Percentiles rank a stretch among this genome's conserved stretches.
phyloP scores from a whole-genome alignment of 2,329 filamentous ascomycete genomes.

The Ophiostoma sp. region DNA sequence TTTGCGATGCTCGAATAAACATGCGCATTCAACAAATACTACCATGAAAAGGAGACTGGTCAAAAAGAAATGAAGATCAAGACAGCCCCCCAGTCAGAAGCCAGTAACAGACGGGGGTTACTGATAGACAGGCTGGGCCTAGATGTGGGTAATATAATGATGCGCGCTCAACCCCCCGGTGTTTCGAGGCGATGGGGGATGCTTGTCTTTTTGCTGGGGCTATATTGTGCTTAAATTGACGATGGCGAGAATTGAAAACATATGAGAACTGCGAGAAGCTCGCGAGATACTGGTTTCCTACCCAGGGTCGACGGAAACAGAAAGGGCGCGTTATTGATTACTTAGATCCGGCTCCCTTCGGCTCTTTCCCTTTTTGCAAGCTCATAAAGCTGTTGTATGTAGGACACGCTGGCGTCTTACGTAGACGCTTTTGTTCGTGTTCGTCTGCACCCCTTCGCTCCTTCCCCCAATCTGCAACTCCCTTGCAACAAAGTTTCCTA shows the following conservation, averaged over 20 bases:
- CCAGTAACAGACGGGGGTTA: not conserved
- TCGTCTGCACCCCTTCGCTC: constrained; percentile 8
- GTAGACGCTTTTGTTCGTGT: constrained; percentile 11
- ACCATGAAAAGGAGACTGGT: constrained; percentile 8
- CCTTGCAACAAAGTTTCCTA: constrained; percentile 3
- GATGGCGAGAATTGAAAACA: not conserved
- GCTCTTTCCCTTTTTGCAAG: not conserved
- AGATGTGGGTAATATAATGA: constrained; percentile 21
- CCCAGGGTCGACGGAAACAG: not conserved
- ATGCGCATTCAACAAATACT: not conserved
- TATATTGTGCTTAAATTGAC: not conserved
- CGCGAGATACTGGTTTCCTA: not conserved
- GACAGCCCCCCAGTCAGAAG: not conserved
- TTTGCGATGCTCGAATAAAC: not conserved
- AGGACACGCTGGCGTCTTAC: not conserved
- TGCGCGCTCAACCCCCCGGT: constrained; percentile 18
- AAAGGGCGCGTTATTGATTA: not conserved
- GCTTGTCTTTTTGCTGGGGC: not conserved
- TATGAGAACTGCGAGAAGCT: not conserved
- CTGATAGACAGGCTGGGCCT: constrained; percentile 15
- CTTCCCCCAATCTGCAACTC: constrained; percentile 6
- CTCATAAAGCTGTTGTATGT: not conserved
- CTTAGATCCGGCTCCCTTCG: not conserved
- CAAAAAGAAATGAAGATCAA: constrained; percentile 20
- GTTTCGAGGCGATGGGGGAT: constrained; percentile 20